Evolutionary conservation across 2,329 filamentous ascomycete genomes (phyloP), one percentile per base, ranked within the genome.

Genomic region (Aspergillaceae sp.): DNA sequence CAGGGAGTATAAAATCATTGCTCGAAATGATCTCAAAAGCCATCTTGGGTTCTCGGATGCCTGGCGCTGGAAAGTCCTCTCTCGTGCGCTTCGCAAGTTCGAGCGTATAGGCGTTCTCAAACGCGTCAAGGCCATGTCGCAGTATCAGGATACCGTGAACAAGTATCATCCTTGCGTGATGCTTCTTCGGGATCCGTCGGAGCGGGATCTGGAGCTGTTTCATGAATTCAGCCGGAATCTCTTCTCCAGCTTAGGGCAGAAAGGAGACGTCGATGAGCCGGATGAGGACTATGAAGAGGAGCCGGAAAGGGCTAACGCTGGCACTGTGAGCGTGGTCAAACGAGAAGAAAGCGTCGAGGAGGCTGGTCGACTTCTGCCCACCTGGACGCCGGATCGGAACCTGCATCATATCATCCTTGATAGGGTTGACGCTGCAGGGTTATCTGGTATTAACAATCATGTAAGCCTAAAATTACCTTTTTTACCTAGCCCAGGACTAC

Each of bases 361-460:
- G 29, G 52, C 57, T 43, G 63, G 59, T 19, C 62, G 71, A 28
- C 59, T 68, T 9, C 60, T 74, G 10, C 75, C 78, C 5, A 68
- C 67, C 48, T 83, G 79, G 79, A 73, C 65, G 5, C 75, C 78
- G 2, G 74, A 79, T 52, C 62, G 72, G 6, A 67, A 67, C 10
- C 56, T 79, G 27, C 59, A 70, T 35, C 82, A 82, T 49, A 61
- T 75, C 3, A 57, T 82, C 4, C 74, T 74, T 48, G 70, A 77
- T 30, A 55, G 74, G 7, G 64, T 79, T 42, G 61, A 72, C 10
- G 54, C 61, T 27, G 60, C 70, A 27, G 78, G 78, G 1, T 61
- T 58, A 2, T 52, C 62, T 11, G 80, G 80, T 2, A 67, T 73
- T 34, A 75, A 73, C 42, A 74, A 76, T 36, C 63, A 64, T 35